Base-by-base conservation (phyloP, 2,329 filamentous ascomycete genomes). In the Alternaria arbusti region DNA sequence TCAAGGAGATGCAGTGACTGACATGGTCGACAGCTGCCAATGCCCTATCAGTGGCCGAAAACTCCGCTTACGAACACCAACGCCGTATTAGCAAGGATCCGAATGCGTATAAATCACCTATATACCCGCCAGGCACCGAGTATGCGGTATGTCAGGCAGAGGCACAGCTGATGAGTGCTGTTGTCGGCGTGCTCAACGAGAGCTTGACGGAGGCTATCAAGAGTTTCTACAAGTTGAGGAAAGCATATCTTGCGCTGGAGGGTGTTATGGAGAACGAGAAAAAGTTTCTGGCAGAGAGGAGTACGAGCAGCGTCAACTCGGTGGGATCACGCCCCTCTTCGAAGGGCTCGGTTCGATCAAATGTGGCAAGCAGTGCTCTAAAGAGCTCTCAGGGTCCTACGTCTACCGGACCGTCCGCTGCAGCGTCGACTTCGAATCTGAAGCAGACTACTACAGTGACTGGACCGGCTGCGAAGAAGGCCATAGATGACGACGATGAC, bases 221-320 rank as follows among this genome's bases (percentile, higher is more conserved):
- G 80, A 93, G 93, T 6, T 98, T 98, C 75, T 96, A 97, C 77
- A 97, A 96, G 80, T 81, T 98, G 70, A 87, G 95, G 65, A 97
- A 96, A 78, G 95, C 95, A 0, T 98, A 92, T 74, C 83, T 93
- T 43, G 91, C 93, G 0, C 84, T 99, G 4, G 91, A 97, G 73
- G 86, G 86, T 10, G 92, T 99, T 59, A 86, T 94, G 75, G 87
- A 91, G 64, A 87, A 90, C 32, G 94, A 97, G 80, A 86, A 86
- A 23, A 88, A 86, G 64, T 89, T 86, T 64, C 73, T 88, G 59
- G 76, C 72, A 13, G 67, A 75, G 63, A 77, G 70, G 65, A 82
- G 78, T 64, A 70, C 70, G 28, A 79, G 71, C 45, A 79, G 72
- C 51, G 32, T 80, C 47, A 71, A 66, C 28, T 71, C 74, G 2